Percentiles rank a stretch among this genome's conserved stretches.
phyloP scores from a whole-genome alignment of 2,329 filamentous ascomycete species.

The Bipolaris bicolor region DNA sequence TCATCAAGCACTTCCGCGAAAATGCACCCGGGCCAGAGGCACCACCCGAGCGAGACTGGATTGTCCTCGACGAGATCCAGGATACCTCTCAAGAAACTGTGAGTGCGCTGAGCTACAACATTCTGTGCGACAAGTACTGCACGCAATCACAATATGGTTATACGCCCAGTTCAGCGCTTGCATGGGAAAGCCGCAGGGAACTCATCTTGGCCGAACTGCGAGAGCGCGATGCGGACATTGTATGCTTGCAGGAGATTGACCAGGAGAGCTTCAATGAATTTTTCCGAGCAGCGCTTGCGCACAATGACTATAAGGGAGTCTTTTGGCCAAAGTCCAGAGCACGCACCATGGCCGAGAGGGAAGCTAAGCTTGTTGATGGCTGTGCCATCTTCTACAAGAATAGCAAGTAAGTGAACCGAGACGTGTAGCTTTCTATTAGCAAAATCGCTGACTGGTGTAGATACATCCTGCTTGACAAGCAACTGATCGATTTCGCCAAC shows the following conservation, averaged over 20 bases:
- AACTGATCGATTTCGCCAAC: conserved; percentile 88
- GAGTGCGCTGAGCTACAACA: conserved; percentile 92
- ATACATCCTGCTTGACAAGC: conserved; percentile 91
- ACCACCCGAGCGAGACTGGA: conserved; percentile 75
- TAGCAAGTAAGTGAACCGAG: conserved; percentile 65
- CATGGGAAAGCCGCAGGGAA: conserved; percentile 85
- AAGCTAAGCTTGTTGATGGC: conserved; percentile 88
- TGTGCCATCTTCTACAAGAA: conserved; percentile 97
- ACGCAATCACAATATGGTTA: conserved; percentile 88
- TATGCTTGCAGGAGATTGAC: conserved; percentile 93
- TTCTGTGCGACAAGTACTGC: conserved; percentile 91
- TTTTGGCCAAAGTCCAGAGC: conserved; percentile 91
- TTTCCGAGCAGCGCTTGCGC: conserved; percentile 84
- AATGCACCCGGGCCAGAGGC: conserved; percentile 79
- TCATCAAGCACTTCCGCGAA: conserved; percentile 84
- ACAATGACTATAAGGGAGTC: conserved; percentile 89
- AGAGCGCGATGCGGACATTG: conserved; percentile 80
- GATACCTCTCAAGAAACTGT: conserved; percentile 67
- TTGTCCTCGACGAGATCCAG: conserved; percentile 70
- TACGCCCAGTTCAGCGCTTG: conserved; percentile 78
- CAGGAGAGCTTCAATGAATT: conserved; percentile 90
- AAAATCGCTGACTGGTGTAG: conserved; percentile 28
- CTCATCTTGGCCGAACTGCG: conserved; percentile 84
- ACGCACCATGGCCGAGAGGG: conserved; percentile 88
- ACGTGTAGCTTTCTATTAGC: neutral